Evolutionary conservation across 768 basidiomycete species (phyloP), one percentile per base, ranked within the genome.

Genomic region (Psilocybe subaeruginosa): DNA sequence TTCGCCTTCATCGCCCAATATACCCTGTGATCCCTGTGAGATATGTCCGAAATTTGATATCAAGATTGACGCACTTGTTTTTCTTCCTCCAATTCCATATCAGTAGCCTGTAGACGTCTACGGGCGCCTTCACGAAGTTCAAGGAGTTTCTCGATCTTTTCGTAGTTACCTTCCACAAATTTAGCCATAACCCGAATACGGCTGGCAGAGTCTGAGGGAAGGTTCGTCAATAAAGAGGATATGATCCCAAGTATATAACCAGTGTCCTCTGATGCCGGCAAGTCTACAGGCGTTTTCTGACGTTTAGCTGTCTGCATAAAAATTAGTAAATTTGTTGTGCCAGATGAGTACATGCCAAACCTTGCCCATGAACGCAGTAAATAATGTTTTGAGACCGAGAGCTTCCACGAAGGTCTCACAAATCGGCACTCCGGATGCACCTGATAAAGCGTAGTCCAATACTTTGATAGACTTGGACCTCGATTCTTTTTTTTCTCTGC

Each of bases 311-410:
- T 66, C 84, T 86, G 56, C 31, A 58, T 14, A 47, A 27, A 54
- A 39, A 1, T 19, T 52, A 16, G 49, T 16, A 29, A 19, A 56
- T 11, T 33, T 27, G 11, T 54, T 31, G 6, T 14, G 19, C 27
- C 30, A n/a, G 41, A 46, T 46, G 31, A 56, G n/a, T 31, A 33
- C 57, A 57, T 58, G 29, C 14, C 47, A 78, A 60, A 93, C 94
- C 84, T 97, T 97, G 73, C 94, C 92, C 94, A 99, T 97, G 61
- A 99, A 90, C 0, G 89, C 85, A 0, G 92, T 84, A 72, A 99
- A 99, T 47, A 99, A 75, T 1, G 89, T 91, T 76, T 95, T 98
- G 46, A 99, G 77, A 0, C 97, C 97, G 1, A 89, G 76, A 0
- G 86, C 89, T 59, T 97, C 94, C 8, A 99, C 85, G 68, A 99